Percentiles rank a stretch among this genome's conserved stretches.
phyloP scores from a whole-genome alignment of 495 filamentous ascomycete genomes.

The Baudoinia panamericana region DNA sequence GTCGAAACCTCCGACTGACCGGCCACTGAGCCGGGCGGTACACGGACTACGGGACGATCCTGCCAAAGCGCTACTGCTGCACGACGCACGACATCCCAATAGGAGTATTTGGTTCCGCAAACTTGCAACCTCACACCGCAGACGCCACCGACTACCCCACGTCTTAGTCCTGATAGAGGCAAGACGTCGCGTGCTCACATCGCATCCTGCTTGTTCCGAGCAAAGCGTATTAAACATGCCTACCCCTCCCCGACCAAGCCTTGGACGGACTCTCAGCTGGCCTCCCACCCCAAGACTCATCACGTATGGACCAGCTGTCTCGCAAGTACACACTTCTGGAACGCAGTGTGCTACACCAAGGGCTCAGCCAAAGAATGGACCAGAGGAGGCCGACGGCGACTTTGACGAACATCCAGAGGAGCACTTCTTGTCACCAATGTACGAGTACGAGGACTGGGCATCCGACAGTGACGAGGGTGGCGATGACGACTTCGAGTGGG shows the following conservation, averaged over 20 bases:
- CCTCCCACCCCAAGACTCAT: neutral
- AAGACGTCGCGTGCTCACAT: too few relatives aligned
- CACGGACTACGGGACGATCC: too few relatives aligned
- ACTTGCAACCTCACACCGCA: too few relatives aligned
- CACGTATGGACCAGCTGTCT: neutral
- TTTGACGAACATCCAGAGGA: conserved; percentile 16
- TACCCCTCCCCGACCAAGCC: neutral
- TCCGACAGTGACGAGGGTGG: conserved; percentile 10
- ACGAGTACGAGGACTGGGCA: conserved; percentile 12
- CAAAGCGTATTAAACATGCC: neutral
- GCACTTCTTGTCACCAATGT: conserved; percentile 18
- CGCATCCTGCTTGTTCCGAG: too few relatives aligned
- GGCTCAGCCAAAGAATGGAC: neutral
- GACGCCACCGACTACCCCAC: too few relatives aligned
- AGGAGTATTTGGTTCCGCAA: too few relatives aligned
- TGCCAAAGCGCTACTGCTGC: too few relatives aligned
- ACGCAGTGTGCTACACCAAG: neutral
- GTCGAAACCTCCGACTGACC: neutral
- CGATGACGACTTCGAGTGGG: conserved; percentile 11
- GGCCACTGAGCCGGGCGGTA: conserved; percentile 3
- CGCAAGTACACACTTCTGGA: neutral
- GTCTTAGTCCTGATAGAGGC: too few relatives aligned
- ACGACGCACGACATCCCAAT: too few relatives aligned
- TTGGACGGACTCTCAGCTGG: neutral
- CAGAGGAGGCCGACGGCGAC: conserved; percentile 5